Evolutionary conservation across 2,329 filamentous ascomycete species (phyloP), one percentile per base, ranked within the genome.

Genomic region (Penicillium palitans): DNA sequence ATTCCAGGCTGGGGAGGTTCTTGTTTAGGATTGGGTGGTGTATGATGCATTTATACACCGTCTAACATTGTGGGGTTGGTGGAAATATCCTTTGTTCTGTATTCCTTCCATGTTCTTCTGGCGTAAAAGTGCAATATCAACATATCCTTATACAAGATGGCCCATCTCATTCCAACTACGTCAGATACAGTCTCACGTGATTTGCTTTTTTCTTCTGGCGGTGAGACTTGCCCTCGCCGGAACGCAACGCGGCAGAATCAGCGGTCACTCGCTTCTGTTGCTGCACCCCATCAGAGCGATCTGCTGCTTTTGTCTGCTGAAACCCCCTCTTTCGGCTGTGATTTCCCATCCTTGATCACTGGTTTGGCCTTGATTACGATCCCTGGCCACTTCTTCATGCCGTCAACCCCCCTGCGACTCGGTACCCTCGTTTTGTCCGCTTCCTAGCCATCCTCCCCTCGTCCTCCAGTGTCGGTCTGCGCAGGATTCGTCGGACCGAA

Each of bases 341-440:
- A 35, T 59, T 63, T 61, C 59, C 55, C 62, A 58, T 58, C 59
- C 24, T 49, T 39, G 46, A 59, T 58, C 61, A 60, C 59, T 61
- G 33, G 48, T 50, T 55, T 49, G 33, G 52, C 45, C 47, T 52
- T 63, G 47, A 46, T 51, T 31, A 61, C 57, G 48, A 46, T 57
- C 49, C 45, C 57, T 52, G 45, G 40, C 45, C 48, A 60, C 57
- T 58, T 62, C 64, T 68, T 68, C 68, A 74, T 75, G 74, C 71
- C 68, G 67, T 62, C 65, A 63, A 59, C 63, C 61, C 65, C 68
- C 60, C 66, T 66, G 65, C 71, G 62, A 65, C 69, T 61, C 66
- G 69, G 57, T 66, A 65, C 67, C 61, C 61, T 73, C 66, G 66
- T 71, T 61, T 67, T 69, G 68, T 70, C 70, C 68, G 66, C 70